phyloP scores from a whole-genome alignment of 2,329 filamentous ascomycete species.

The Aspergillus neotritici region DNA sequence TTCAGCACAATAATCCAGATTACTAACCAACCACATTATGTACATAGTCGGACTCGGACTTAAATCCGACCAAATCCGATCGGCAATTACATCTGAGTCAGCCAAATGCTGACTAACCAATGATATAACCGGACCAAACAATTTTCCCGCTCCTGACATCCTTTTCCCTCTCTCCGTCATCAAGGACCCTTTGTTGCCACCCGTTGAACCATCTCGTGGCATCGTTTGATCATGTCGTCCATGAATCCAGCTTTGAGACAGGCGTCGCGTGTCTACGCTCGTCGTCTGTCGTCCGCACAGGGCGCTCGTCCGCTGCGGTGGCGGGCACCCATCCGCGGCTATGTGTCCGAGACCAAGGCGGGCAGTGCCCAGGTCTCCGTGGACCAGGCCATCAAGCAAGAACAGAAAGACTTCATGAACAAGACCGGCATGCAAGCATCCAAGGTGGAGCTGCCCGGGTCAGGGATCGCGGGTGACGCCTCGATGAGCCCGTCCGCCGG shows the following conservation, averaged over 20 bases:
- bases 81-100: constrained; percentile 1
- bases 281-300: constrained; percentile 42
- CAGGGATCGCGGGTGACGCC: constrained; percentile 55
- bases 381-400: constrained; percentile 77
- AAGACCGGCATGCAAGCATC: constrained; percentile 51
- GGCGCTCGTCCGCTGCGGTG: constrained; percentile 31
- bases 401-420: constrained; percentile 70
- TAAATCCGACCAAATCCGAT: constrained; percentile 11
- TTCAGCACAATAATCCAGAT: too few relatives aligned
- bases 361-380: constrained; percentile 65
- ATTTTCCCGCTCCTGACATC: constrained; percentile 17
- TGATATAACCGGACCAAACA: constrained; percentile 25
- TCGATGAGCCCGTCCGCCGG: constrained; percentile 77
- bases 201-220: constrained; percentile 18
- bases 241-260: constrained; percentile 68
- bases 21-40: too few relatives aligned
- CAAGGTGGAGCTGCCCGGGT: constrained; percentile 56
- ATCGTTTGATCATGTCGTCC: constrained; percentile 52
- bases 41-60: too few relatives aligned
- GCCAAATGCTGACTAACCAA: constrained; percentile 14
- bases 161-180: constrained; percentile 7
- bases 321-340: constrained; percentile 51
- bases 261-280: constrained; percentile 57
- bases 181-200: constrained; percentile 15
- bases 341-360: constrained; percentile 78